A percentile compares a stretch with the other conserved stretches of the same genome.
Conservation (phyloP, 805 yeast genomes). For the Candida maesae region DNA sequence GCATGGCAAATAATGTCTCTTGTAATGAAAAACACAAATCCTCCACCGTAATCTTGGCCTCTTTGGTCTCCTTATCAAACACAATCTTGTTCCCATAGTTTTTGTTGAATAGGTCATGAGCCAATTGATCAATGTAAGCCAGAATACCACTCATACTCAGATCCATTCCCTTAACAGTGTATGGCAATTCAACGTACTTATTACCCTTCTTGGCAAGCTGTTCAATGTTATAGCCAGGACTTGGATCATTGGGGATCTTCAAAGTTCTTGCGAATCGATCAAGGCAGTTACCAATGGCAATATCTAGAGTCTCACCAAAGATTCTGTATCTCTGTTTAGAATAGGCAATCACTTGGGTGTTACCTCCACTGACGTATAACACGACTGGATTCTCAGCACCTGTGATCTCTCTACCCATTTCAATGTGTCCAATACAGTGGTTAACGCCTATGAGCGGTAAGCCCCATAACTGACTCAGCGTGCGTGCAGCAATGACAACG, state of each 20-base stretch:
- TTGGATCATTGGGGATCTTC: conserved; percentile 86
- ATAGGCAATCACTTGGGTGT: conserved; percentile 96
- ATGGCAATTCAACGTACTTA: conserved; percentile 72
- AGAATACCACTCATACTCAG: conserved; percentile 93
- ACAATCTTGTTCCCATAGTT: conserved; percentile 33
- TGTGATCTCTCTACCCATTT: conserved; percentile 98
- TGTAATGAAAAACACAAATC: conserved; percentile 93
- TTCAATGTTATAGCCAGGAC: conserved; percentile 97
- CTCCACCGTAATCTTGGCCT: conserved; percentile 62
- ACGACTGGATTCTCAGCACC: conserved; percentile 98
- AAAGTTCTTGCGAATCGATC: conserved; percentile 94
- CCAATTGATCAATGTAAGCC: conserved; percentile 78
- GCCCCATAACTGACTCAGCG: conserved; percentile 73
- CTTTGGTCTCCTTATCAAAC: conserved; percentile 35
- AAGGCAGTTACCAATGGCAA: conserved; percentile 95
- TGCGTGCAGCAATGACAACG: conserved; percentile 89
- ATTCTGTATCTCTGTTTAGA: conserved; percentile 90
- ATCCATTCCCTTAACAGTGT: conserved; percentile 99
- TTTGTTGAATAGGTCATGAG: conserved; percentile 61
- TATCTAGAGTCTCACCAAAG: conserved; percentile 98
- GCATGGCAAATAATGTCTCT: conserved; percentile 90
- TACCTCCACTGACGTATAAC: conserved; percentile 95
- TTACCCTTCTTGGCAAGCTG: conserved; percentile 75
- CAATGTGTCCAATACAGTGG: conserved; percentile 97
- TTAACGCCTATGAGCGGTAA: conserved; percentile 91